phyloP scores from a whole-genome alignment of 257 asterid species.

The Salvia miltiorrhiza region DNA sequence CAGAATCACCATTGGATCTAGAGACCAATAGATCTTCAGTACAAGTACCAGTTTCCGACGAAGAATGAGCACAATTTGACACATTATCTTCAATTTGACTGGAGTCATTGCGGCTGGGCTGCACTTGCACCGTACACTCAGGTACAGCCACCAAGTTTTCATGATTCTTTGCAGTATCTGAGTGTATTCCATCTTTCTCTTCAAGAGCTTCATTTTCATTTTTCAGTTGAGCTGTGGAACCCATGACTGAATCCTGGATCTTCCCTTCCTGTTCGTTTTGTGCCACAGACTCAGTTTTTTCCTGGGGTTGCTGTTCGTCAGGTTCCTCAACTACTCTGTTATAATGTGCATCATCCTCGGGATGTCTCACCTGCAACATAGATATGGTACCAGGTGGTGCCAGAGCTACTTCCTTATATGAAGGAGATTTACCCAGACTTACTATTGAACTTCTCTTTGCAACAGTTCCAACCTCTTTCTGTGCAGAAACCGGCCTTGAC shows the following conservation, averaged over 20 bases:
- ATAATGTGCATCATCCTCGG: slow-evolving; percentile 38
- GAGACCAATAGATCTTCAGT: slow-evolving; percentile 34
- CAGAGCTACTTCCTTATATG: slow-evolving; percentile 95
- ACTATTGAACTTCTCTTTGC: slow-evolving; percentile 70
- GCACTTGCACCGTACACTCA: slow-evolving; percentile 26
- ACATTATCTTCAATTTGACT: slow-evolving; percentile 34
- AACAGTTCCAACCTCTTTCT: slow-evolving; percentile 44
- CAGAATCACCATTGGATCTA: slow-evolving; percentile 28
- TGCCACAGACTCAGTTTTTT: slow-evolving; percentile 26
- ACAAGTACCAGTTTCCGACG: slow-evolving; percentile 25
- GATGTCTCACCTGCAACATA: slow-evolving; percentile 57
- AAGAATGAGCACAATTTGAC: slow-evolving; percentile 35
- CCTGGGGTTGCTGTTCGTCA: slow-evolving; percentile 41
- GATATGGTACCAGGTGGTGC: slow-evolving; percentile 96
- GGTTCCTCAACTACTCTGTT: slow-evolving; percentile 30
- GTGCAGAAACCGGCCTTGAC: slow-evolving; percentile 39
- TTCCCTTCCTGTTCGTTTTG: slow-evolving; percentile 39
- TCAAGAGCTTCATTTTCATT: slow-evolving; percentile 38
- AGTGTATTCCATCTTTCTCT: slow-evolving; percentile 37
- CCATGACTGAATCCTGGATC: slow-evolving; percentile 27
- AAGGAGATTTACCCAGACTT: slow-evolving; percentile 86
- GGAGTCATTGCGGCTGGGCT: slow-evolving; percentile 28
- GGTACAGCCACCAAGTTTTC: slow-evolving; percentile 32
- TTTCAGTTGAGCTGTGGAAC: slow-evolving; percentile 29
- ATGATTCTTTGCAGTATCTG: slow-evolving; percentile 27